These are phyloP conservation scores for Pezicula rhizophila DNA, from an alignment of 2,329 filamentous ascomycete genomes.

Conservation along the genomic window DNA sequence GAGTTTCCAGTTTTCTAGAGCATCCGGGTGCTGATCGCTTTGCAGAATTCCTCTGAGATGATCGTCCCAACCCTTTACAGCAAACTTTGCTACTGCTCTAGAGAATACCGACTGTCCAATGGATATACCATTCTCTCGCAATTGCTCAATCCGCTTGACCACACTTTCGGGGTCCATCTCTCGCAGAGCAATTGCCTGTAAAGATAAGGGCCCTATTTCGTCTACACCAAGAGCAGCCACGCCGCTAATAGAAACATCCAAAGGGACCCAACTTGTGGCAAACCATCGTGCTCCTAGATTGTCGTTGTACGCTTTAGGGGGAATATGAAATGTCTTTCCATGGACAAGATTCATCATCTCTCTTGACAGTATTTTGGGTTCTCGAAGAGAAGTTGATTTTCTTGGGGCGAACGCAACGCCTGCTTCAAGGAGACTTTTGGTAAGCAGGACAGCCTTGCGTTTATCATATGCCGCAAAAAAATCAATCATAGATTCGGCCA, in stretches of 20 bases:
- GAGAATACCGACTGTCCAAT: conserved; percentile 60
- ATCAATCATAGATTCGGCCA: conserved; percentile 34
- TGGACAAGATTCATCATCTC: conserved; percentile 28
- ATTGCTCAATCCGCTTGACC: conserved; percentile 49
- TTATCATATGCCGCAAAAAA: conserved; percentile 29
- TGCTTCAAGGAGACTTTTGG: conserved; percentile 18
- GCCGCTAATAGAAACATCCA: conserved; percentile 66
- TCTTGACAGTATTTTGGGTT: conserved; percentile 17
- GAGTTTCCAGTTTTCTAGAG: conserved; percentile 47
- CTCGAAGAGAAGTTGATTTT: conserved; percentile 6
- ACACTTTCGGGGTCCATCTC: conserved; percentile 51
- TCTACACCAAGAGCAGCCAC: conserved; percentile 66
- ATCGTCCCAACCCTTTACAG: conserved; percentile 42
- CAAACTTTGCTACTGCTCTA: conserved; percentile 58
- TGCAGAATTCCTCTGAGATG: conserved; percentile 26
- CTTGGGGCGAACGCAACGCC: conserved; percentile 17
- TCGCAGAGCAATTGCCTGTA: conserved; percentile 71
- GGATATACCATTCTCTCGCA: conserved; percentile 57
- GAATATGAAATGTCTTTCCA: conserved; percentile 22
- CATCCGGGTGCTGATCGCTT: conserved; percentile 60
- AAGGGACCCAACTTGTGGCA: conserved; percentile 66
- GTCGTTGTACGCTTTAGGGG: conserved; percentile 53
- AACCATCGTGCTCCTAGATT: conserved; percentile 73
- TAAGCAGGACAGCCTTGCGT: conserved; percentile 17
- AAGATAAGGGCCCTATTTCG: conserved; percentile 65